These are phyloP conservation scores for Talaromyces stipitatus DNA, from an alignment of 495 filamentous ascomycete species.

Conservation along the genomic window DNA sequence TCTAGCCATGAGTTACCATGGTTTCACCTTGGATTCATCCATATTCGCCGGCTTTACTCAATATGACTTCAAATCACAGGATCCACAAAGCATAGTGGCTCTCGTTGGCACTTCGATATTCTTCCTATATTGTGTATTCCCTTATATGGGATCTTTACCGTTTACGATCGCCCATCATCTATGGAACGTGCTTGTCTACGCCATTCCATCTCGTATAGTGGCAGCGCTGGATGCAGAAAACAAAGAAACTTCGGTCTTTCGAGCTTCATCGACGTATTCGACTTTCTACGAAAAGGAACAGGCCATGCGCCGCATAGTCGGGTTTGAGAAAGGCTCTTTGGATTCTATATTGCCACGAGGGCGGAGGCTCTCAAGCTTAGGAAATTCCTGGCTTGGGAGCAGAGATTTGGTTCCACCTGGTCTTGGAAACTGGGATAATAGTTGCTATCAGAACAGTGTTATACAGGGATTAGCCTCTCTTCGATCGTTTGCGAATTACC, in stretches of 20 bases:
- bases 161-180: slow-evolving; percentile 23
- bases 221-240: slow-evolving; percentile 47
- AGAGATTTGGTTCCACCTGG: slow-evolving; percentile 55
- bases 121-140: slow-evolving; percentile 20
- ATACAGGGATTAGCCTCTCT: slow-evolving; percentile 81
- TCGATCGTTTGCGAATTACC: slow-evolving; percentile 46
- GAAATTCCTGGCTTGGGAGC: slow-evolving; percentile 30
- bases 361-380: slow-evolving; percentile 33
- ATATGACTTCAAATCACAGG: slow-evolving; percentile 25
- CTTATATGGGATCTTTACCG: slow-evolving; percentile 21
- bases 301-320: slow-evolving; percentile 57
- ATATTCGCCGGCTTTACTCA: slow-evolving; percentile 18
- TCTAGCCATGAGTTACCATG: slow-evolving; percentile 36
- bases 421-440: slow-evolving; percentile 86
- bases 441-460: slow-evolving; percentile 96
- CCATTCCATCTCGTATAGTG: slow-evolving; percentile 53
- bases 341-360: slow-evolving; percentile 41
- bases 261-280: slow-evolving; percentile 13
- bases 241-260: slow-evolving; percentile 11
- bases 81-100: slow-evolving; percentile 21
- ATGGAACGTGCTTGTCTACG: slow-evolving; percentile 57
- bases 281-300: slow-evolving; percentile 50
- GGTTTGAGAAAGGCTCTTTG: slow-evolving; percentile 48
- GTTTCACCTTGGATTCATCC: slow-evolving; percentile 23
- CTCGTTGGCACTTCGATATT: slow-evolving; percentile 15